phyloP scores from a whole-genome alignment of 768 basidiomycete genomes.

The Xanthoconium purpureum region DNA sequence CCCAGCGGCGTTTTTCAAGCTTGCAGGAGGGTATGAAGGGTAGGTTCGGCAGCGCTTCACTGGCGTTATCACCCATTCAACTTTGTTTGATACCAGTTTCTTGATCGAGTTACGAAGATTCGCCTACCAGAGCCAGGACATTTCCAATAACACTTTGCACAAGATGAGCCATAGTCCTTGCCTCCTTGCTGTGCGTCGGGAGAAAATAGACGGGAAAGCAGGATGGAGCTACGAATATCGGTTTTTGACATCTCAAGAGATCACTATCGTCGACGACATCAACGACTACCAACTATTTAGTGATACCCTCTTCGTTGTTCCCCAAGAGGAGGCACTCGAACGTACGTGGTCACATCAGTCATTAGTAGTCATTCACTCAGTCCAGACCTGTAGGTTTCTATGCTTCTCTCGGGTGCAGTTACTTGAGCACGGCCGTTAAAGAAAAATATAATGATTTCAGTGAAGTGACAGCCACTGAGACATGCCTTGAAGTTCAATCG shows the following conservation, averaged over 20 bases:
- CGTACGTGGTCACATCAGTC: slow-evolving; percentile 34
- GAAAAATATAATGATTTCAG: slow-evolving; percentile 62
- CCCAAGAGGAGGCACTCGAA: slow-evolving; percentile 86
- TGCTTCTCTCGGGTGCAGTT: slow-evolving; percentile 64
- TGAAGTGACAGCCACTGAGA: slow-evolving; percentile 45
- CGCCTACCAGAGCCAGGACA: slow-evolving; percentile 54
- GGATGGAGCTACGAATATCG: slow-evolving; percentile 68
- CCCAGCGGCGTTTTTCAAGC: slow-evolving; percentile 62
- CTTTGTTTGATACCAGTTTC: slow-evolving; percentile 47
- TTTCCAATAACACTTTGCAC: slow-evolving; percentile 45
- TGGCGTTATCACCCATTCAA: not conserved
- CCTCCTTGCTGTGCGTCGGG: slow-evolving; percentile 66
- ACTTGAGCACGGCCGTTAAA: slow-evolving; percentile 65
- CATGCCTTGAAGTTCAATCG: slow-evolving; percentile 47
- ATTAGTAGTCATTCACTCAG: not conserved
- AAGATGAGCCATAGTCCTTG: slow-evolving; percentile 67
- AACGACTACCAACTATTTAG: slow-evolving; percentile 73
- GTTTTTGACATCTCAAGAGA: slow-evolving; percentile 57
- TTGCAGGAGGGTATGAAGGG: slow-evolving; percentile 63
- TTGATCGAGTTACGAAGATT: slow-evolving; percentile 78
- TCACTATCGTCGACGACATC: slow-evolving; percentile 80
- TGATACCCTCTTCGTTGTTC: slow-evolving; percentile 64
- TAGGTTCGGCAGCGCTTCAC: slow-evolving; percentile 32
- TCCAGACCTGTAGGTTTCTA: slow-evolving; percentile 58
- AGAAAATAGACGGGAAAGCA: slow-evolving; percentile 49